Percentiles rank a stretch among this genome's conserved stretches.
phyloP scores from a whole-genome alignment of 2,329 filamentous ascomycete genomes.

The Venturia carpophila region DNA sequence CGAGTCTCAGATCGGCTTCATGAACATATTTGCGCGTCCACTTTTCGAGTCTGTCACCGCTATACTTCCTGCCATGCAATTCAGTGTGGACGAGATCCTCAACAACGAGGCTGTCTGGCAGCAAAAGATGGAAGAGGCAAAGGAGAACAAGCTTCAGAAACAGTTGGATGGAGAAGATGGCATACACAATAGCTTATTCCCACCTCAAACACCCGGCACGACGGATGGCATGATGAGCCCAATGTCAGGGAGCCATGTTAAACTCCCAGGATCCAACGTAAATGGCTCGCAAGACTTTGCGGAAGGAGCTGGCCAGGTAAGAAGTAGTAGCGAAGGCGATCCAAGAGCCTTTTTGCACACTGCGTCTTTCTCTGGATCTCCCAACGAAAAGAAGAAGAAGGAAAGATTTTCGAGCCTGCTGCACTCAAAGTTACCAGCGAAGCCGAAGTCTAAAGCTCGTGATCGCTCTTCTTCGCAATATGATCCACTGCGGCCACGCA shows the following conservation, averaged over 20 bases:
- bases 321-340: not conserved
- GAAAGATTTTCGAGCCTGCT: conserved; percentile 6
- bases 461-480: conserved; percentile 9
- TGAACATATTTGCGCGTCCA: conserved; percentile 90
- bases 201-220: not conserved
- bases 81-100: conserved; percentile 74
- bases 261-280: not conserved
- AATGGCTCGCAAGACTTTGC: not conserved
- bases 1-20: conserved; percentile 88
- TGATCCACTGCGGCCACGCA: conserved; percentile 11
- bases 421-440: conserved; percentile 20
- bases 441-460: conserved; percentile 17
- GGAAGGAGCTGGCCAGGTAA: not conserved
- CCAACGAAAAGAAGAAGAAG: conserved; percentile 7
- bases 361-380: not conserved
- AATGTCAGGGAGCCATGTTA: conserved; percentile 11
- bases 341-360: not conserved
- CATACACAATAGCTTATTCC: not conserved
- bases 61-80: conserved; percentile 75
- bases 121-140: conserved; percentile 54
- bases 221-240: conserved; percentile 16
- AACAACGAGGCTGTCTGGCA: conserved; percentile 71
- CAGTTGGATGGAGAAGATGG: not conserved
- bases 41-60: conserved; percentile 84
- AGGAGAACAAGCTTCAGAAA: conserved; percentile 22